Conservation (phyloP, 805 yeast genomes). For the Candida xyloterini region DNA sequence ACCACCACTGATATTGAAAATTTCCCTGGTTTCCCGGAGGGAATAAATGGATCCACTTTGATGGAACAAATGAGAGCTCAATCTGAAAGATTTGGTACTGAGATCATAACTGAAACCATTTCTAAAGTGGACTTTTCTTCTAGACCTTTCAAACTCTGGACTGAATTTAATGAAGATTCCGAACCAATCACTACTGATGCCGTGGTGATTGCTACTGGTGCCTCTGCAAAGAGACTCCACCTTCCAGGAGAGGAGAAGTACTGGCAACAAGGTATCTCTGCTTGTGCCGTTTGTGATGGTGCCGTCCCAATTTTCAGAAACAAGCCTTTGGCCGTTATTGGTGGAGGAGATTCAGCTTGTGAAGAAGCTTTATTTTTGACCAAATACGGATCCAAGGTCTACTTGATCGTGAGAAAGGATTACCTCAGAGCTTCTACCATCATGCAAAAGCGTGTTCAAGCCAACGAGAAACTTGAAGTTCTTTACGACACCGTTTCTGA, state of each 20-base stretch:
- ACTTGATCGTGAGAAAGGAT: conserved; percentile 90
- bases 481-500: conserved; percentile 79
- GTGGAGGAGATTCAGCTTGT: conserved; percentile 99
- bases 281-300: conserved; percentile 99
- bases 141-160: conserved; percentile 95
- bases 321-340: conserved; percentile 95
- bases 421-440: conserved; percentile 90
- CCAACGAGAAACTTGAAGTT: conserved; percentile 86
- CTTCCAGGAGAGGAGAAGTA: conserved; percentile 96
- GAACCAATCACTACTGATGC: conserved; percentile 93
- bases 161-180: conserved; percentile 89
- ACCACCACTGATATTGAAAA: conserved; percentile 98
- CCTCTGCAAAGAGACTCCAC: conserved; percentile 91
- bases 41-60: conserved; percentile 78
- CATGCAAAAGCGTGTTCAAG: conserved; percentile 90
- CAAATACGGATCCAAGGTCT: conserved; percentile 96
- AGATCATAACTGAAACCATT: conserved; percentile 91
- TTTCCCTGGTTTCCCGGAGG: conserved; percentile 98
- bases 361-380: conserved; percentile 98
- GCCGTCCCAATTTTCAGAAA: conserved; percentile 98
- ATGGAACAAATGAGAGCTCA: conserved; percentile 96
- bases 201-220: conserved; percentile 94
- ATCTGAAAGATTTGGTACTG: conserved; percentile 84
- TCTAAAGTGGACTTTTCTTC: conserved; percentile 85
- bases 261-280: conserved; percentile 99